Evolutionary conservation across 2,329 filamentous ascomycete genomes (phyloP), one percentile per base, ranked within the genome.

Genomic region (Neonectria neomacrospora): DNA sequence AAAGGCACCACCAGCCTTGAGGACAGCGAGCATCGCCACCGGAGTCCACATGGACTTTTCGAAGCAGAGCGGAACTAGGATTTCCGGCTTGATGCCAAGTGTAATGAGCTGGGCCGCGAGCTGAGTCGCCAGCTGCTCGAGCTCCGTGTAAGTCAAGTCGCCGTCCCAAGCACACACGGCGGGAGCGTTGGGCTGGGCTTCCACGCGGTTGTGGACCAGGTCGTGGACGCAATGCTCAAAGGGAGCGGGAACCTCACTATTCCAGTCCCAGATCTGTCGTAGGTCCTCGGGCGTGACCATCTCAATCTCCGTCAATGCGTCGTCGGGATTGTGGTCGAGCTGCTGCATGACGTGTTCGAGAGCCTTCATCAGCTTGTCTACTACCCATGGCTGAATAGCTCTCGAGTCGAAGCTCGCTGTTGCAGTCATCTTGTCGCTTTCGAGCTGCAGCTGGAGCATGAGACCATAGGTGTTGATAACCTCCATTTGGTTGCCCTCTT

Each of bases 111-210:
- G 70, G 16, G 67, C 66, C 9, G 81, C 80, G 14, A 83, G 74
- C 2, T 71, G 64, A 42, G 76, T 77, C 1, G 82, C 81, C 12
- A 77, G 70, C 1, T 67, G 58, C 45, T 82, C 78, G 4, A 83
- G 71, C 41, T 83, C 75, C 39, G 70, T 58, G 58, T 82, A 83
- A 10, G 80, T 80, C 58, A 82, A 76, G 45, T 74, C 22, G 41
- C 62, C 73, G 48, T 74, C 71, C 73, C 70, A 75, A 12, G 71
- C 67, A 32, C 60, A 71, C 22, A 75, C 54, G 2, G 72, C 73
- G 16, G 56, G 51, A 9, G 66, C 66, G 26, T 53, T 18, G 9
- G 68, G 72, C 20, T 61, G 59, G 12, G 63, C 58, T 22, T 55
- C 28, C 7, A 61, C 68, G 20, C 57, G 50, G 14, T 64, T 59